Evolutionary conservation across 768 basidiomycete genomes (phyloP), one percentile per base, ranked within the genome.

Genomic region (Crucibulum laeve): DNA sequence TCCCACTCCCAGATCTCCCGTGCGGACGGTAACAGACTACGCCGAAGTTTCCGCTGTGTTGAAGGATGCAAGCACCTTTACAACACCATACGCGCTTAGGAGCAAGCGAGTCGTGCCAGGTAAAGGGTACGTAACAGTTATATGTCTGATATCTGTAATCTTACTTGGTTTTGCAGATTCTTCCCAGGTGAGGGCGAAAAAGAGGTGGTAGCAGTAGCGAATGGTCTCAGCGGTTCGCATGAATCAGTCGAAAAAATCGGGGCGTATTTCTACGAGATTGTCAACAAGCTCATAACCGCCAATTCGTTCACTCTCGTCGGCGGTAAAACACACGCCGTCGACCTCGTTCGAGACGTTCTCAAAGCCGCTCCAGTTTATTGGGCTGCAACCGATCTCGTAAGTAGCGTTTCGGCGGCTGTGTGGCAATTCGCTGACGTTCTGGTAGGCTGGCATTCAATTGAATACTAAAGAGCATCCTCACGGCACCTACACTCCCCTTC

Each of bases 381-480:
- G 86, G 79, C 72, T 21, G 81, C 86, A 3, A 62, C 61, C 17
- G 80, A 88, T 36, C 63, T 91, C 25, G 90, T 90, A 47, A 37
- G 82, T 68, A 2, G 34, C 22, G 25, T n/a, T 34, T 1, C 19
- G 25, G 5, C 30, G n/a, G 35, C 36, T n/a, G 17, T 2, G 18
- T 19, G 25, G 3, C 21, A n/a, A 32, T 35, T 14, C 10, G 34
- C 42, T 24, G 36, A 47, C 36, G 23, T 8, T 42, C 22, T 40
- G 14, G 3, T 52, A 90, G 87, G 82, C 81, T 44, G 87, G 87
- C 11, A 80, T 91, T 45, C 59, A 69, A n/a, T 66, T 91, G 43
- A 87, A 84, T 63, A 76, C 74, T 1, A 73, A 73, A 42, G 52
- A 71, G 2, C 56, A 72, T 11, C 67, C 70, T 18, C 53, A 68